Base-by-base conservation (phyloP, 2,329 filamentous ascomycete genomes). In the Monosporascus sp. region DNA sequence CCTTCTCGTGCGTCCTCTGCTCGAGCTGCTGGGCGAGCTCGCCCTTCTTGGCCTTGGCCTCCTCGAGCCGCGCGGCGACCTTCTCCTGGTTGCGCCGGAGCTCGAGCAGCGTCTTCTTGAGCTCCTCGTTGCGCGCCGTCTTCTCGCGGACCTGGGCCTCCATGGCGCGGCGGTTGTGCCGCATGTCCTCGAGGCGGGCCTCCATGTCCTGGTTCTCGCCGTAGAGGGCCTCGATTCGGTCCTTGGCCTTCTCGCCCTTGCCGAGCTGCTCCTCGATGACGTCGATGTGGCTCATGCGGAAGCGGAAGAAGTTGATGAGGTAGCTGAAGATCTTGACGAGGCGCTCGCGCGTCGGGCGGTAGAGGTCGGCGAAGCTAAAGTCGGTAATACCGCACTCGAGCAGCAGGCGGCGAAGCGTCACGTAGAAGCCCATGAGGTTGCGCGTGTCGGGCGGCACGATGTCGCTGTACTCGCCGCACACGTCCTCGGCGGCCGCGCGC, bases 271-370 rank as follows among this genome's bases (percentile, higher is more conserved):
- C 85, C 68, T 97, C 92, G 59, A 97, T 96, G 31, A 94, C 85
- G 40, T 78, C 77, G 1, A 91, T 95, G 71, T 97, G 93, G 57
- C 88, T 91, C 74, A 97, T 92, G 63, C 94, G 88, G 74, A 97
- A 99, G 51, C 94, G 86, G 61, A 97, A 92, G 72, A 99, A 99
- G 74, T 99, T 99, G 77, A 99, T 99, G 59, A 97, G 83, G 72
- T 97, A 97, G 60, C 90, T 96, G 70, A 99, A 94, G 65, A 97
- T 95, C 75, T 94, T 96, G 65, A 93, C 88, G 15, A 97, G 81
- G 45, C 94, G 88, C 54, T 90, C 88, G 67, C 95, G 89, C 1
- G 91, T 96, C 17, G 94, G 94, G 69, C 88, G 88, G 69, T 95
- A 93, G 6, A 99, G 77, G 70, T 99, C 94, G 55, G 86, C 86